Evolutionary conservation across 768 basidiomycete species (phyloP), one percentile per base, ranked within the genome.

Genomic region (Punctularia strigosozonata): DNA sequence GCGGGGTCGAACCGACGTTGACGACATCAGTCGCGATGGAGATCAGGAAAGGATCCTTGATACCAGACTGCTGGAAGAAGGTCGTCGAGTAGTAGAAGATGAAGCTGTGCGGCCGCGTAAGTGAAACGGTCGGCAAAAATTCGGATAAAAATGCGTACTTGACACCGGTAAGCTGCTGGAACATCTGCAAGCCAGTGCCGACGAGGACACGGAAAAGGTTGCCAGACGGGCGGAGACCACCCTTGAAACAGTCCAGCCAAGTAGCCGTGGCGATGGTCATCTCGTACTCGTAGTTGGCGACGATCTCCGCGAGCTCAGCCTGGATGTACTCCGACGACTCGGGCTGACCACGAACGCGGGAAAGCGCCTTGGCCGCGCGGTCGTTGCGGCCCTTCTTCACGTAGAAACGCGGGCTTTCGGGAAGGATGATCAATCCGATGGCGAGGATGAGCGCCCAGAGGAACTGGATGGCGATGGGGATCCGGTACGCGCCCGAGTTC

Each of bases 1-100:
- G 69, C 57, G 80, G 81, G 7, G 78, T 81, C 53, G 75, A 77
- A 33, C 62, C 60, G 48, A 82, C 79, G 57, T 83, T 82, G 52
- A 83, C 78, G 4, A 69, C 69, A 28, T 81, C 80, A 31, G 85
- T 62, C 46, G 85, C 83, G 46, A 84, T 79, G 45, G 85, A 82
- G 1, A 75, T 76, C 33, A 82, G 60, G 50, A 71, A 83, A 17
- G 74, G 71, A 53, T 85, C 78, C 6, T 54, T 36, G 44, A 83
- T 69, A 19, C 82, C 82, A 15, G 84, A 80, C 5, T 72, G 65
- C 38, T 63, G 49, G 61, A 85, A 82, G 40, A 81, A 60, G 0
- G 79, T 79, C 2, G 80, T 77, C 24, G 66, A 66, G 43, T 64
- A 63, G 51, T 80, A 80, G 59, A 77, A 77, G 59, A 78, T 77